phyloP scores from a whole-genome alignment of 1,284 basidiomycete species.

The Inonotus obliquus region DNA sequence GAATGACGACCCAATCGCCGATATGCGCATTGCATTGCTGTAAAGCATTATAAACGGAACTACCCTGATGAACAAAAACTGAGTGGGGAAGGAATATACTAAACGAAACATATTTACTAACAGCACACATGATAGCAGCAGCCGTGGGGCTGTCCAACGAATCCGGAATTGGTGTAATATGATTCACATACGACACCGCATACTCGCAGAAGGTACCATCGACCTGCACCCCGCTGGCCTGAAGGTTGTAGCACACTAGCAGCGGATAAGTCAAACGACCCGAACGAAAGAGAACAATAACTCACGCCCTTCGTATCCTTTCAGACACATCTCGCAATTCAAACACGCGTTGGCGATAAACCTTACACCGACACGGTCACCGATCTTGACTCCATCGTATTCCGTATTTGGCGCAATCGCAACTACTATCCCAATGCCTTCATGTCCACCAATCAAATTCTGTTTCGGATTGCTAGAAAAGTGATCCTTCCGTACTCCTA shows the following conservation, averaged over 20 bases:
- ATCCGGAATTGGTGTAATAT: slow-evolving; percentile 41
- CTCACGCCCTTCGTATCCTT: slow-evolving; percentile 32
- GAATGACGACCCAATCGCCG: slow-evolving; percentile 82
- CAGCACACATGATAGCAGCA: slow-evolving; percentile 78
- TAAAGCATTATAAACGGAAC: slow-evolving; percentile 82
- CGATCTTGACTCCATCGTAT: slow-evolving; percentile 32
- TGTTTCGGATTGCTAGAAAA: slow-evolving; percentile 37
- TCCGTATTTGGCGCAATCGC: slow-evolving; percentile 40
- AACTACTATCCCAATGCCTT: slow-evolving; percentile 38
- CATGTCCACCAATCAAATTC: slow-evolving; percentile 46
- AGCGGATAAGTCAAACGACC: background rate
- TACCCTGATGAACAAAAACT: slow-evolving; percentile 39
- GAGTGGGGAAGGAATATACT: slow-evolving; percentile 32
- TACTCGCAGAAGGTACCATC: slow-evolving; percentile 29
- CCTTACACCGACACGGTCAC: slow-evolving; percentile 49
- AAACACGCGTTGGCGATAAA: slow-evolving; percentile 44
- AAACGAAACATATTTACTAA: slow-evolving; percentile 35
- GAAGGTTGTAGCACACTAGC: slow-evolving; percentile 57
- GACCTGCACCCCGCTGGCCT: slow-evolving; percentile 49
- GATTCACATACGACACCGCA: slow-evolving; percentile 31
- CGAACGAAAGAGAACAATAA: slow-evolving; percentile 20
- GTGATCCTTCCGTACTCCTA: slow-evolving; percentile 33
- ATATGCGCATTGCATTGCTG: slow-evolving; percentile 66
- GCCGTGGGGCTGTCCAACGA: slow-evolving; percentile 61
- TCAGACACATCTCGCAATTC: slow-evolving; percentile 41